A percentile compares a stretch with the other conserved stretches of the same genome.
These are phyloP conservation scores for Verticillium isaacii DNA, from an alignment of 2,329 filamentous ascomycete genomes.

Conservation along the genomic window DNA sequence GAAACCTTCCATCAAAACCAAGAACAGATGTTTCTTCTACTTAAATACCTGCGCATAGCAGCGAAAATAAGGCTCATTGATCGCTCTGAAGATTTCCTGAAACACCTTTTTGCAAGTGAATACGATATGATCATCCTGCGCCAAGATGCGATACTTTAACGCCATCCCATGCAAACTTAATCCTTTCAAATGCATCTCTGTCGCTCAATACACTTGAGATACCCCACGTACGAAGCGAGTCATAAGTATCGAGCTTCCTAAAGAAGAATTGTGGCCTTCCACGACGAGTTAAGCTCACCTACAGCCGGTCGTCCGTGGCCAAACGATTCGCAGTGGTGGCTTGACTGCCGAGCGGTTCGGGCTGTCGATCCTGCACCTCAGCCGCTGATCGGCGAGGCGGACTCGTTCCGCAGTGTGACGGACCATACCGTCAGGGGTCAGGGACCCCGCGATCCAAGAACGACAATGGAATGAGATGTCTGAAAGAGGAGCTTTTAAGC, in stretches of 20 bases:
- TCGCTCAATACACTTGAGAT: background rate
- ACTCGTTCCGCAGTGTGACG: background rate
- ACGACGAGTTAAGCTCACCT: background rate
- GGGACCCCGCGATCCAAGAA: background rate
- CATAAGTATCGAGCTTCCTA: background rate
- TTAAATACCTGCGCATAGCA: no score
- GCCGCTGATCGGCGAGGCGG: background rate
- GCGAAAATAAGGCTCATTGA: no score
- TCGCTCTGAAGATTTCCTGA: no score
- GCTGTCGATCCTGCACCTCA: background rate
- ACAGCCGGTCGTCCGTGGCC: background rate
- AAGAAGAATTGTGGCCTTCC: background rate
- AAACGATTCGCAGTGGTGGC: background rate
- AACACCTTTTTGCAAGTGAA: no score
- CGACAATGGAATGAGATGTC: background rate
- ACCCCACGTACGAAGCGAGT: no score
- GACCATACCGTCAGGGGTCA: background rate
- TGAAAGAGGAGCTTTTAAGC: background rate
- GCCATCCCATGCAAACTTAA: no score
- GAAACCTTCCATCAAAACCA: no score
- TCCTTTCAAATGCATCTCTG: background rate
- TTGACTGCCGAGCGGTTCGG: background rate
- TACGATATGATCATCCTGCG: background rate
- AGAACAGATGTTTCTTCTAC: no score
- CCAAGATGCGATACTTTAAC: no score